Evolutionary conservation across 164 flowering plant species (phyloP).

Genomic region (Aristolochia contorta): DNA sequence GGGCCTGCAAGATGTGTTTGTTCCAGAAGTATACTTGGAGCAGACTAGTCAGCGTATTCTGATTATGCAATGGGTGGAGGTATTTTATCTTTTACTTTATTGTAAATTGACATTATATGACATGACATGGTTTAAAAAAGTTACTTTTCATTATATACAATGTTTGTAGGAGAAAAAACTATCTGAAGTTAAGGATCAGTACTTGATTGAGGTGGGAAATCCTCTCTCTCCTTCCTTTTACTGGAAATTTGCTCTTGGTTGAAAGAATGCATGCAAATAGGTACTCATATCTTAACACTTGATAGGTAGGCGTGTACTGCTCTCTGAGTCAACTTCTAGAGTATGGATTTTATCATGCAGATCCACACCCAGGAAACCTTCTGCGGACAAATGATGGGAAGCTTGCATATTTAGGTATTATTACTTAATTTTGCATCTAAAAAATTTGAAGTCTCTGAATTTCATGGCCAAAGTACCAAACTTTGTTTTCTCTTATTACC

Average conservation of each 20-base stretch:
- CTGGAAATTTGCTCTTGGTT: too few species aligned
- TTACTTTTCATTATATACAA: constrained; percentile 7
- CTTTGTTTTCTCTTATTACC: constrained; percentile 14
- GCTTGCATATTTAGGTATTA: constrained; percentile 84
- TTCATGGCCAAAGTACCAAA: background rate
- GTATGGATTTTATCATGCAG: constrained; percentile 96
- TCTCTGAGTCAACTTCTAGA: constrained; percentile 96
- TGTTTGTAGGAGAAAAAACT: constrained; percentile 65
- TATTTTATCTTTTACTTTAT: constrained; percentile 15
- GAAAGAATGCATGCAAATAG: background rate
- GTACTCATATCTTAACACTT: constrained; percentile 7
- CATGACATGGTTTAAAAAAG: constrained; percentile 1
- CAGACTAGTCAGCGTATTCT: constrained; percentile 67
- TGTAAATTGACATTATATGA: background rate
- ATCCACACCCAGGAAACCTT: constrained; percentile 98
- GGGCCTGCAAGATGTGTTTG: constrained; percentile 60
- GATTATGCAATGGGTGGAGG: constrained; percentile 97
- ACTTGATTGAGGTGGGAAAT: constrained; percentile 69
- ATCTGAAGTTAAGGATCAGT: constrained; percentile 78
- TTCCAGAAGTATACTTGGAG: constrained; percentile 74
- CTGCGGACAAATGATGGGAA: constrained; percentile 85
- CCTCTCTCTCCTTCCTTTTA: background rate
- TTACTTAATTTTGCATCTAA: background rate
- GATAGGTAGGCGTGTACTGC: constrained; percentile 90
- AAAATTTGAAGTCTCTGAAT: background rate